Percentiles rank a stretch among this genome's conserved stretches.
These are phyloP conservation scores for Tetrapisispora fleetii DNA, from an alignment of 805 yeast species.

Conservation along the genomic window DNA sequence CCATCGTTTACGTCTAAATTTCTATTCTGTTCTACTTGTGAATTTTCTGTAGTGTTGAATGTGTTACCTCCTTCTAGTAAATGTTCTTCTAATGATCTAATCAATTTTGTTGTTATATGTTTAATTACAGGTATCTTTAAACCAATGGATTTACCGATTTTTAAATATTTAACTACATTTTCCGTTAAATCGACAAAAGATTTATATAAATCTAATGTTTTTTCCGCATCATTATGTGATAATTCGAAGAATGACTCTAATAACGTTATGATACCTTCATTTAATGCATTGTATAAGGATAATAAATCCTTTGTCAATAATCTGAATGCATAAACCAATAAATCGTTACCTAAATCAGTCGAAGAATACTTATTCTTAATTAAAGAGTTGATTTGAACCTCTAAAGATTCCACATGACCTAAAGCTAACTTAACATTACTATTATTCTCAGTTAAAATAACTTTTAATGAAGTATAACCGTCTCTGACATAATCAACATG, in stretches of 20 bases:
- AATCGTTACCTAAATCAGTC: slow-evolving; percentile 74
- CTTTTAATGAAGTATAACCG: slow-evolving; percentile 40
- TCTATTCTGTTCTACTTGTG: neutral
- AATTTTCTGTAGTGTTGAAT: neutral
- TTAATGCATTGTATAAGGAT: slow-evolving; percentile 76
- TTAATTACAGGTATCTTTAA: slow-evolving; percentile 90
- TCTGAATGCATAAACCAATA: slow-evolving; percentile 74
- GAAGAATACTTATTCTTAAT: slow-evolving; percentile 68
- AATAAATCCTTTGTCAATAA: slow-evolving; percentile 84
- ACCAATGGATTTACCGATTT: slow-evolving; percentile 85
- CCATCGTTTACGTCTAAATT: slow-evolving; percentile 5
- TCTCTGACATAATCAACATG: slow-evolving; percentile 72
- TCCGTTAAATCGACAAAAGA: slow-evolving; percentile 77
- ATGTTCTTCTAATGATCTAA: slow-evolving; percentile 80
- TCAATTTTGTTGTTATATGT: slow-evolving; percentile 93
- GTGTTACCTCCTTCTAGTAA: slow-evolving; percentile 37
- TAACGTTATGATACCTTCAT: slow-evolving; percentile 91
- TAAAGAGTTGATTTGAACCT: slow-evolving; percentile 67
- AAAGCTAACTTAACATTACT: slow-evolving; percentile 63
- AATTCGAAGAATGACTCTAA: slow-evolving; percentile 93
- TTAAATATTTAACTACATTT: slow-evolving; percentile 76
- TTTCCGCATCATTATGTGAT: slow-evolving; percentile 74
- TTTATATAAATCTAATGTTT: slow-evolving; percentile 76
- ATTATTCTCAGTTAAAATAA: slow-evolving; percentile 39
- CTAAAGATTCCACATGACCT: slow-evolving; percentile 73